These are phyloP conservation scores for Candida ulmi DNA, from an alignment of 805 yeast species.

Conservation along the genomic window DNA sequence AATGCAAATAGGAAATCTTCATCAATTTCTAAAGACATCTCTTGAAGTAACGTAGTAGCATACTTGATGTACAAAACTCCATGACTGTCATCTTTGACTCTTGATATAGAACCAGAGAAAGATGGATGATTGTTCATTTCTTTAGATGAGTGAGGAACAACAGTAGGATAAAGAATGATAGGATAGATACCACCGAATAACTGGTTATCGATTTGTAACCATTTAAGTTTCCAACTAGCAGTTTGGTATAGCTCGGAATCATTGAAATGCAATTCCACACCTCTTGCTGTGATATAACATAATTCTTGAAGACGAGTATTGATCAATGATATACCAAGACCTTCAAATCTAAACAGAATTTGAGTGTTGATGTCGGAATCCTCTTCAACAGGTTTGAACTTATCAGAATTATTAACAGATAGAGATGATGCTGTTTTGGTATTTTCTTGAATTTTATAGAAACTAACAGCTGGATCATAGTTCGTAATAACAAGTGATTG, in stretches of 20 bases:
- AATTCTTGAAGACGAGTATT: conserved; percentile 69
- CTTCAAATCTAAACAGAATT: conserved; percentile 65
- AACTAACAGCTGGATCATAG: conserved; percentile 71
- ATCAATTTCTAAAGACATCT: conserved; percentile 86
- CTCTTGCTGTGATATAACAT: conserved; percentile 76
- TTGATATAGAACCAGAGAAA: conserved; percentile 77
- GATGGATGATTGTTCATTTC: conserved; percentile 90
- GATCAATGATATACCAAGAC: conserved; percentile 82
- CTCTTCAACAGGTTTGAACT: conserved; percentile 45
- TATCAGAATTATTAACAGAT: conserved; percentile 32
- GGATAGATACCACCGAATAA: conserved; percentile 85
- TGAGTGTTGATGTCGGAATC: conserved; percentile 29
- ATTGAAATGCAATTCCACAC: conserved; percentile 73
- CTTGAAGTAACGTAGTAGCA: conserved; percentile 86
- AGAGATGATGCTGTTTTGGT: conserved; percentile 26
- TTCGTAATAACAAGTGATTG: conserved; percentile 82
- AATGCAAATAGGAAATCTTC: conserved; percentile 86
- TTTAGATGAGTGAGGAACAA: conserved; percentile 74
- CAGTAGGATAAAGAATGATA: conserved; percentile 83
- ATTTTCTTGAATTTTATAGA: conserved; percentile 47
- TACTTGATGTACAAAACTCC: conserved; percentile 89
- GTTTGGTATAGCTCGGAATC: conserved; percentile 84
- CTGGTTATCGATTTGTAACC: conserved; percentile 95
- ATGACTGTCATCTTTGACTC: conserved; percentile 82
- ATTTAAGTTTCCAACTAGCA: conserved; percentile 72